These are phyloP conservation scores for Hyaloscypha bicolor DNA, from an alignment of 495 filamentous ascomycete species.

Conservation along the genomic window DNA sequence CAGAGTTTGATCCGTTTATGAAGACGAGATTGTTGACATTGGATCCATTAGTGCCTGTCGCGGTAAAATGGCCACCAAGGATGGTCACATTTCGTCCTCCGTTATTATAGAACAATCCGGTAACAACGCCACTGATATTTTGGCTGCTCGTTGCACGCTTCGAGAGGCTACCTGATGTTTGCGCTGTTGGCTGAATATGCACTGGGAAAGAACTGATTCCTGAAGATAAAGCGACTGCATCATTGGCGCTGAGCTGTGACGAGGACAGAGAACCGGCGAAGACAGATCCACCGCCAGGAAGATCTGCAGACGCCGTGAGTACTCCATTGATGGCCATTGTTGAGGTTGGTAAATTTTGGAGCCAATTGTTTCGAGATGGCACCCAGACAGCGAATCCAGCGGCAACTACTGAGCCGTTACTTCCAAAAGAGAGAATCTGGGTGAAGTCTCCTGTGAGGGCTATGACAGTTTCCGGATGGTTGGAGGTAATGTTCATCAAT, in stretches of 20 bases:
- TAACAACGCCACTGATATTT: conserved; percentile 64
- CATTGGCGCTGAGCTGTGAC: conserved; percentile 65
- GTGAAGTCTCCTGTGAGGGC: conserved; percentile 82
- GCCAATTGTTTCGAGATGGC: conserved; percentile 85
- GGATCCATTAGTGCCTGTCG: conserved; percentile 68
- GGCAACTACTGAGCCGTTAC: conserved; percentile 59
- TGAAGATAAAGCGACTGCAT: conserved; percentile 64
- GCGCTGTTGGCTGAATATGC: conserved; percentile 50
- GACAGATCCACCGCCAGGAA: conserved; percentile 62
- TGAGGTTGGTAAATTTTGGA: conserved; percentile 74
- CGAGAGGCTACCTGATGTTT: conserved; percentile 39
- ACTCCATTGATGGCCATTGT: conserved; percentile 68
- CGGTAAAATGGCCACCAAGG: conserved; percentile 84
- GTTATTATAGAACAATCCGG: conserved; percentile 73
- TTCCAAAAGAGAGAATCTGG: conserved; percentile 65
- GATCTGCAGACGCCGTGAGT: conserved; percentile 65
- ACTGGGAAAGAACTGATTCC: conserved; percentile 61
- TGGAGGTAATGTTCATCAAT: conserved; percentile 75
- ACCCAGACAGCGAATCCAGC: conserved; percentile 91
- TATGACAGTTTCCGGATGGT: conserved; percentile 71
- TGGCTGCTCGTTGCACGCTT: conserved; percentile 59
- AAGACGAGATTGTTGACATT: conserved; percentile 77
- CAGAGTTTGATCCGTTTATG: conserved; percentile 58
- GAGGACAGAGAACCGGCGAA: conserved; percentile 81
- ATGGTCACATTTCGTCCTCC: conserved; percentile 79